Evolutionary conservation across 345 rosid genomes (phyloP).

Genomic region (Eucalyptus paniculata): DNA sequence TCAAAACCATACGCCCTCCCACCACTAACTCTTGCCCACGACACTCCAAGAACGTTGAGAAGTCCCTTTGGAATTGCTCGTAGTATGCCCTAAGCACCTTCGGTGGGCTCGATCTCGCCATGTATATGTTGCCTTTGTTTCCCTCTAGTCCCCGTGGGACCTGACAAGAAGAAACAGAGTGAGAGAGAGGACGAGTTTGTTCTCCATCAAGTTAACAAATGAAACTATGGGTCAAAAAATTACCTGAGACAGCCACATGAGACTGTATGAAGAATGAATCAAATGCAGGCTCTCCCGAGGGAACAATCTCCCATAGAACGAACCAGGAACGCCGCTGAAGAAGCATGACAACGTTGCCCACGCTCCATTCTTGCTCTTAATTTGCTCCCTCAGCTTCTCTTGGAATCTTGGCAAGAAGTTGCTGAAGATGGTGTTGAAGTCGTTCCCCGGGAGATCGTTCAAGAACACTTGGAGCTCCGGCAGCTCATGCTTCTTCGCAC

Average conservation of each 20-base stretch:
- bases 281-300: conserved; percentile 13
- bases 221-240: background rate
- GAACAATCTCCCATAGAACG: conserved; percentile 48
- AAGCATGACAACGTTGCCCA: background rate
- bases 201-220: background rate
- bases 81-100: conserved; percentile 15
- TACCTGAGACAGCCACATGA: conserved; percentile 23
- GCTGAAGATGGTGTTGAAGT: conserved; percentile 6
- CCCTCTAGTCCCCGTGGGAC: conserved; percentile 30
- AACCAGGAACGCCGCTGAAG: conserved; percentile 23
- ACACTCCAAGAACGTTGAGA: conserved; percentile 20
- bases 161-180: conserved; percentile 9
- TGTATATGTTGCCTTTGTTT: conserved; percentile 20
- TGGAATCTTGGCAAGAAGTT: background rate
- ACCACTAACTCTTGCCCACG: conserved; percentile 24
- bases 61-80: conserved; percentile 30
- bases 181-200: background rate
- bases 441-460: conserved; percentile 45
- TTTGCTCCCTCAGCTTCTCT: background rate
- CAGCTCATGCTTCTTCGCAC: background rate
- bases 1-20: conserved; percentile 31
- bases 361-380: background rate
- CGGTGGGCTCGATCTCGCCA: conserved; percentile 4
- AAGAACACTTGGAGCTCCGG: conserved; percentile 36
- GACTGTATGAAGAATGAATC: conserved; percentile 34